Base-by-base conservation (phyloP, 2,329 filamentous ascomycete genomes). In the Myrmaecium sp. region DNA sequence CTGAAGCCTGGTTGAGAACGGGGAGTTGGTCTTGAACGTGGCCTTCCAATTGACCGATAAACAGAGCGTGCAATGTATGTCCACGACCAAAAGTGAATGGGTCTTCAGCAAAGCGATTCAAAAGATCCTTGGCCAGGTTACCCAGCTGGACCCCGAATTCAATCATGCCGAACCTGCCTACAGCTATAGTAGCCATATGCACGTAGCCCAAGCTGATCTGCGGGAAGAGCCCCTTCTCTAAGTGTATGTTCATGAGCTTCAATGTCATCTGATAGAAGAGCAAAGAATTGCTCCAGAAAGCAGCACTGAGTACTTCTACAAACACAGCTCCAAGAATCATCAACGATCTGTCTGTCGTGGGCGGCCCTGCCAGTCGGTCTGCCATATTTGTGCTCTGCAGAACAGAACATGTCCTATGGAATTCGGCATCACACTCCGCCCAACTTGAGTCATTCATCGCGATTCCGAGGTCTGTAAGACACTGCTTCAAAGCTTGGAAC, bases 401-500 rank as follows among this genome's bases (percentile, higher is more conserved):
- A 6, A 27, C 25, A 30, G 42, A 19, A 37, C 39, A 37, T 36
- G 51, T 13, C 27, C 62, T 59, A 36, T 72, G 62, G 39, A 89
- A 93, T 28, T 75, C 69, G 11, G 57, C 54, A 43, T 94, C 84
- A 41, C 81, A 91, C 38, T 76, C 69, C 37, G 84, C 72, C 46
- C 73, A 83, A 2, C 74, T 74, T 3, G 69, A 57, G 2, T 72
- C 60, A 17, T 74, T 66, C 8, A 89, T 57, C 2, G 65, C 51
- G 10, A 84, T 62, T 3, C 69, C 77, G 8, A 93, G 61, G 8
- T 74, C 74, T 5, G 17, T 56, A 10, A 94, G 55, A 34, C 79
- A 83, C 23, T 72, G 65, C 40, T 74, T 74, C 14, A 94, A 57
- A 1, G 69, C 68, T 17, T 64, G 54, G 38, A 92, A 70, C 0